Base-by-base conservation (phyloP, 169 alveolate genomes). In the Plasmodium cynomolgi region DNA sequence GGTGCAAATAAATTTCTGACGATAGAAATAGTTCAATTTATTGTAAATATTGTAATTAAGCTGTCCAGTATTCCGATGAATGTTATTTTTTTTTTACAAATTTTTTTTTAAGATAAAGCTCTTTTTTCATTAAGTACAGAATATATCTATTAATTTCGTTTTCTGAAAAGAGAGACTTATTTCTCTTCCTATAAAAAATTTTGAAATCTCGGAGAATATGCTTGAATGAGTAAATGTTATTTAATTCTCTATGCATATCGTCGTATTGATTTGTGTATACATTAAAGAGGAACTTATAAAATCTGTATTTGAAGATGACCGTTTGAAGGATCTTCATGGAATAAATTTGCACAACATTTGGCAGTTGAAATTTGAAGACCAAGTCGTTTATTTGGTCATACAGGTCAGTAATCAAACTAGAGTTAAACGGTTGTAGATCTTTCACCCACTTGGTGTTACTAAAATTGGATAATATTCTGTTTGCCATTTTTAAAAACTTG, bases 11-110 rank as follows among this genome's bases (percentile, higher is more conserved):
- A 90, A 90, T 81, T 90, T 90, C 41, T 90, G 91, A 41, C 83
- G 82, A 81, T 90, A 90, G 23, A 90, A 90, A 71, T 90, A 81
- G 47, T 90, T 90, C 39, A 90, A 62, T 90, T 90, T 90, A 39
- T 90, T 90, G 73, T 90, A 90, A 6, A 90, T 29, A 34, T 80
- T 62, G 47, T 58, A 81, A 54, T 90, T 90, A 26, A 90, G 31
- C 29, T 13, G 80, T 54, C 71, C 81, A 50, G 41, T 56, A 2
- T 86, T 8, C 8, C 26, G 13, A 23, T 23, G 79, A 17, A 90
- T 33, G 47, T 62, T 81, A 37, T 9, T 90, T 90, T 23, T 77
- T 79, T 81, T 62, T 54, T 20, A 90, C 56, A 56, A 58, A 79
- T 58, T 58, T 62, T 44, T 90, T 90, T 62, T 90, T 90, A 37